phyloP scores from a whole-genome alignment of 805 yeast species.

The Hanseniaspora pseudoguilliermondii region DNA sequence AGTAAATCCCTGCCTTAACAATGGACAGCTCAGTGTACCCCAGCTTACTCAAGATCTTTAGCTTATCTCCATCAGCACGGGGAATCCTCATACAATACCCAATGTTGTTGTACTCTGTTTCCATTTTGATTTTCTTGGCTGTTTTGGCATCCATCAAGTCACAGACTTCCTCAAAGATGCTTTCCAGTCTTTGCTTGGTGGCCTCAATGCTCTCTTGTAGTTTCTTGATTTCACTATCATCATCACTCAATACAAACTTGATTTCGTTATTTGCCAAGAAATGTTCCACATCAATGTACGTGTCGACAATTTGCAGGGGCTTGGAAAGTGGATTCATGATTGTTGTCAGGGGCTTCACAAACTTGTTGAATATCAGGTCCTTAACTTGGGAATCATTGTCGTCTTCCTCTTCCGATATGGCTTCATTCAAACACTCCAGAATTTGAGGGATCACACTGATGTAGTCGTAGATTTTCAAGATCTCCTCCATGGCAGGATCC shows the following conservation, averaged over 20 bases:
- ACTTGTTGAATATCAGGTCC: constrained; percentile 31
- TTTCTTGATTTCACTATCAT: constrained; percentile 47
- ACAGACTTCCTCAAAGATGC: constrained; percentile 51
- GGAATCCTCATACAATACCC: constrained; percentile 95
- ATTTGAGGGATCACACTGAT: constrained; percentile 59
- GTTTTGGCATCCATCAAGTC: constrained; percentile 69
- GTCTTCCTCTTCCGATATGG: constrained; percentile 30
- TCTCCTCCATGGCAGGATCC: constrained; percentile 52
- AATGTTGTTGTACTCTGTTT: constrained; percentile 61
- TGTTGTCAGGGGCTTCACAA: constrained; percentile 51
- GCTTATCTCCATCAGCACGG: constrained; percentile 70
- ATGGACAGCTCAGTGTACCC: constrained; percentile 72
- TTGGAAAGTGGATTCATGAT: constrained; percentile 44
- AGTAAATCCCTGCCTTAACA: constrained; percentile 88
- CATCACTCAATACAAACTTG: constrained; percentile 80
- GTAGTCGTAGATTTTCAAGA: constrained; percentile 76
- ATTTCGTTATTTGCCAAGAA: constrained; percentile 65
- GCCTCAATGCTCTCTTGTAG: constrained; percentile 47
- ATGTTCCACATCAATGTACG: constrained; percentile 79
- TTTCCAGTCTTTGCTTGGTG: constrained; percentile 42
- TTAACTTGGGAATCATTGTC: constrained; percentile 17
- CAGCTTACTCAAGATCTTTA: constrained; percentile 41
- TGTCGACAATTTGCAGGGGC: constrained; percentile 75
- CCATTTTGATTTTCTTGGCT: constrained; percentile 80
- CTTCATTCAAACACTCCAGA: constrained; percentile 35